A percentile compares a stretch with the other conserved stretches of the same genome.
These are phyloP conservation scores for Metschnikowia chrysomelidarum DNA, from an alignment of 805 yeast species.

Conservation along the genomic window DNA sequence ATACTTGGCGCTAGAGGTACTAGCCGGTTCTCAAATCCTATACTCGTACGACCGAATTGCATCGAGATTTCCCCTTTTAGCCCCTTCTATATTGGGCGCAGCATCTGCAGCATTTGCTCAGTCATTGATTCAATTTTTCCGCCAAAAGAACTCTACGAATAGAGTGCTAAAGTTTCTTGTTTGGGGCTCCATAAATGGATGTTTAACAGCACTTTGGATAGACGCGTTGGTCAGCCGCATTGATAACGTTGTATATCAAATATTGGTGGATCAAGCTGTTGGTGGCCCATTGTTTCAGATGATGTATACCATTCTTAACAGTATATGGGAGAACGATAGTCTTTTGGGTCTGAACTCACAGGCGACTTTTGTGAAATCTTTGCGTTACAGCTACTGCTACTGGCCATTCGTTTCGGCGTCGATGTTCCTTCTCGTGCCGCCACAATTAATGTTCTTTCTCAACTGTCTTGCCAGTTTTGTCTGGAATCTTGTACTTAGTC, in stretches of 20 bases:
- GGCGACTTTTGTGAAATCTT: slow-evolving; percentile 42
- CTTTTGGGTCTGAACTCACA: slow-evolving; percentile 20
- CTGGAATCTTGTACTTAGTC: slow-evolving; percentile 50
- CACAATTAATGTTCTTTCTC: slow-evolving; percentile 52
- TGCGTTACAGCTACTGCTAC: slow-evolving; percentile 51
- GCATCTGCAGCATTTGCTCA: slow-evolving; percentile 43
- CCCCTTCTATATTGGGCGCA: slow-evolving; percentile 39
- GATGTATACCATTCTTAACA: slow-evolving; percentile 45
- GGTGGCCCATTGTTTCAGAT: slow-evolving; percentile 58
- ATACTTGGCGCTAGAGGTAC: slow-evolving; percentile 26
- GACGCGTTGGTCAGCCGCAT: slow-evolving; percentile 40
- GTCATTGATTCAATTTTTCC: slow-evolving; percentile 34
- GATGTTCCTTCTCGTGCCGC: slow-evolving; percentile 49
- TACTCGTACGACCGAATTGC: slow-evolving; percentile 27
- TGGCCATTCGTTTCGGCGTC: slow-evolving; percentile 60
- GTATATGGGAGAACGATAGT: slow-evolving; percentile 53
- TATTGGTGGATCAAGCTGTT: slow-evolving; percentile 51
- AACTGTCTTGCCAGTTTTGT: slow-evolving; percentile 55
- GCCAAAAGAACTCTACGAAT: slow-evolving; percentile 30
- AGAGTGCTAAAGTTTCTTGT: slow-evolving; percentile 45
- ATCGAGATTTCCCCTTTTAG: slow-evolving; percentile 26
- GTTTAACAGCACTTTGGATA: slow-evolving; percentile 55
- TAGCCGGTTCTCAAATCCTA: slow-evolving; percentile 28
- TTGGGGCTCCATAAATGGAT: slow-evolving; percentile 64
- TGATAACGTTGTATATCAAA: slow-evolving; percentile 36